Conservation (phyloP, 805 yeast species). For the Starmerella apicola region DNA sequence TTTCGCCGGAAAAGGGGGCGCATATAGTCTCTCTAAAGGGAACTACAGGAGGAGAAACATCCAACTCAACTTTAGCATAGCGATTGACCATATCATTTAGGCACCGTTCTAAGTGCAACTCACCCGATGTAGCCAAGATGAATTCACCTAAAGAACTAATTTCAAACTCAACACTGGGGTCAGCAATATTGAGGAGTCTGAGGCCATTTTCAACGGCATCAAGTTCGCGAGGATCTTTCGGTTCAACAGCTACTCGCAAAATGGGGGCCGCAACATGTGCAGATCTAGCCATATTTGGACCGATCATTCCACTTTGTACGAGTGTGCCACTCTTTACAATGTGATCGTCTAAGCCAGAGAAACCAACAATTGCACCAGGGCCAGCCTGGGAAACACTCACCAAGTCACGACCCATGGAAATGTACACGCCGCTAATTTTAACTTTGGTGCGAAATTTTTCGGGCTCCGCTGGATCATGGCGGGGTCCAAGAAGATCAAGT, state of each 20-base stretch:
- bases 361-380: constrained; percentile 90
- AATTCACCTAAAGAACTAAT: constrained; percentile 87
- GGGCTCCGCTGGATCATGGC: constrained; percentile 58
- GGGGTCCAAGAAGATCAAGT: constrained; percentile 71
- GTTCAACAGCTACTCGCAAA: constrained; percentile 91
- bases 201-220: constrained; percentile 66
- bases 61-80: constrained; percentile 82
- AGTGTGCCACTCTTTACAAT: constrained; percentile 80
- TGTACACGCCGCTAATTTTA: constrained; percentile 54
- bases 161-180: constrained; percentile 84
- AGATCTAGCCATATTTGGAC: constrained; percentile 67
- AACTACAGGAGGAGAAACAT: constrained; percentile 81
- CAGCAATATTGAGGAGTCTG: constrained; percentile 68
- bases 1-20: constrained; percentile 32
- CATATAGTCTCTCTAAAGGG: constrained; percentile 82
- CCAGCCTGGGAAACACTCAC: constrained; percentile 69
- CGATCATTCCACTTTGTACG: constrained; percentile 42
- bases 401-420: constrained; percentile 87
- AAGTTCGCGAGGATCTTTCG: constrained; percentile 66
- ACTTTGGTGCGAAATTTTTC: constrained; percentile 43
- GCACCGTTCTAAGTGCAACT: constrained; percentile 88
- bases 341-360: constrained; percentile 76
- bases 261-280: constrained; percentile 75
- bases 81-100: constrained; percentile 70
- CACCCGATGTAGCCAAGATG: constrained; percentile 91